These are phyloP conservation scores for Lotmaria passim DNA, from an alignment of 208 protist genomes.

Conservation along the genomic window DNA sequence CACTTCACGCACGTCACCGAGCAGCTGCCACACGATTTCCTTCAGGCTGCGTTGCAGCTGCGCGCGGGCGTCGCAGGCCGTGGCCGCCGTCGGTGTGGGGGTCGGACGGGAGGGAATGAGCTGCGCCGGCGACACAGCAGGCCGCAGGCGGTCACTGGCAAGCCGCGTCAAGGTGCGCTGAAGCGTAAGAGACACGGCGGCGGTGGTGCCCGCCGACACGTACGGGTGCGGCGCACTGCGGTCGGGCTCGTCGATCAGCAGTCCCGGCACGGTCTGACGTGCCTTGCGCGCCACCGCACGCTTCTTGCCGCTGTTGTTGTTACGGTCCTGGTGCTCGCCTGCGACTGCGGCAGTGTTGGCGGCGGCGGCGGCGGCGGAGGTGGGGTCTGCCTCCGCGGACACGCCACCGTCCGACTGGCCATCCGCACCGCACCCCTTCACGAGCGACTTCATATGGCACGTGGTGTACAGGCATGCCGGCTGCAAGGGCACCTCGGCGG, in stretches of 20 bases:
- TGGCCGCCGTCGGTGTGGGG: slow-evolving; percentile 19
- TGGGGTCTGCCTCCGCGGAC: neutral
- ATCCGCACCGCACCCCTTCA: neutral
- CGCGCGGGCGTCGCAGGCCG: slow-evolving; percentile 34
- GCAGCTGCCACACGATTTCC: slow-evolving; percentile 32
- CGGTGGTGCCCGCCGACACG: slow-evolving; percentile 50
- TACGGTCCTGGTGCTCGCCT: slow-evolving; percentile 23
- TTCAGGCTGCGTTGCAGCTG: slow-evolving; percentile 37
- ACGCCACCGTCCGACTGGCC: neutral
- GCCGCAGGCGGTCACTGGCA: slow-evolving; percentile 74
- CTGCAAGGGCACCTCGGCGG: slow-evolving; percentile 44
- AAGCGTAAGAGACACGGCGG: slow-evolving; percentile 60
- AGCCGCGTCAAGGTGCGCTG: slow-evolving; percentile 75
- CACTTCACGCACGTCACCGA: slow-evolving; percentile 32
- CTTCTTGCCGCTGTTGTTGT: slow-evolving; percentile 38
- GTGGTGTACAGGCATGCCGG: slow-evolving; percentile 27
- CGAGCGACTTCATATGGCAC: neutral
- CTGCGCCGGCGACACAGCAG: slow-evolving; percentile 63
- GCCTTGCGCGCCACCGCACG: slow-evolving; percentile 37
- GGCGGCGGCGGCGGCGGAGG: neutral
- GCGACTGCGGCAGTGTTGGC: neutral
- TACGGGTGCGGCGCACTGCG: slow-evolving; percentile 79
- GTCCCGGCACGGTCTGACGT: slow-evolving; percentile 54
- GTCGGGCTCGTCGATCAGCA: slow-evolving; percentile 67
- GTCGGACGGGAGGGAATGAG: slow-evolving; percentile 66